A percentile compares a stretch with the other conserved stretches of the same genome.
These are phyloP conservation scores for Reutealis trisperma DNA, from an alignment of 345 rosid species.

Conservation along the genomic window DNA sequence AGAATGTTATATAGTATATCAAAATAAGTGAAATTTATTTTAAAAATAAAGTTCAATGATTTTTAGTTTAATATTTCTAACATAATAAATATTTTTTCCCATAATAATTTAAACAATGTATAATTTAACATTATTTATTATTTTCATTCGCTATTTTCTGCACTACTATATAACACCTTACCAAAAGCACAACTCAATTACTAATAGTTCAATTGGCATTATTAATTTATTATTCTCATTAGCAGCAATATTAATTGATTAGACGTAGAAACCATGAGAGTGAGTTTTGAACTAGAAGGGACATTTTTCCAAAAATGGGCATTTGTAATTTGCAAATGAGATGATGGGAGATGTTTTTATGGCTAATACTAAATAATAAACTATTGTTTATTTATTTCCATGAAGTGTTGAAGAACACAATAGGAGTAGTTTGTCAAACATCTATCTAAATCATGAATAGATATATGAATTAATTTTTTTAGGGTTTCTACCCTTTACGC, in stretches of 20 bases:
- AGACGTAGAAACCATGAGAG: slow-evolving; percentile 2
- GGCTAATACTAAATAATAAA: neutral
- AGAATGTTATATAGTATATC: too few relatives aligned
- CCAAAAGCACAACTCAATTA: too few relatives aligned
- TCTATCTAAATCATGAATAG: slow-evolving; percentile 1
- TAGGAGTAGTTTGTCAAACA: neutral
- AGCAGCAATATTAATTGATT: neutral
- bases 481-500: slow-evolving; percentile 1
- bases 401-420: neutral
- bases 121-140: too few relatives aligned
- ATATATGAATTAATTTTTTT: neutral
- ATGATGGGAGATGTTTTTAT: neutral
- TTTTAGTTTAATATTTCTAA: too few relatives aligned
- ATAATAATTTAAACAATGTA: too few relatives aligned
- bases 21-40: too few relatives aligned
- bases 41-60: too few relatives aligned
- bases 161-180: too few relatives aligned
- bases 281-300: neutral
- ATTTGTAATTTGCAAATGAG: neutral
- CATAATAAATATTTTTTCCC: too few relatives aligned
- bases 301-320: neutral
- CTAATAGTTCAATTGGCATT: too few relatives aligned
- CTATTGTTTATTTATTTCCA: neutral
- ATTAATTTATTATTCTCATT: neutral
- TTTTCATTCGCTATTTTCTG: too few relatives aligned